Conservation (phyloP, 495 filamentous ascomycete species). For the Lepidopterella palustris region DNA sequence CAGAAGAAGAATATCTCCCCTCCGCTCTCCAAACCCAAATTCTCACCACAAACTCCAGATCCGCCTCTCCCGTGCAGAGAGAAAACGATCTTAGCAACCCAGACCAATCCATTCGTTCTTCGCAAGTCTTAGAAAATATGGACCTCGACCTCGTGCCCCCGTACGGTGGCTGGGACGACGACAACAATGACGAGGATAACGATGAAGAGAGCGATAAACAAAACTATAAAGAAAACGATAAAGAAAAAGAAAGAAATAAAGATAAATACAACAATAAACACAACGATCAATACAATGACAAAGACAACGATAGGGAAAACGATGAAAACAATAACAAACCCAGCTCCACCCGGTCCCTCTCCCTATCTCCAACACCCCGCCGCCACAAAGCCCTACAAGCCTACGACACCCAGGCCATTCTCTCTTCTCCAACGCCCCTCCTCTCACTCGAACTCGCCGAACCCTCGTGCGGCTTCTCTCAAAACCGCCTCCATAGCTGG, state of each 20-base stretch:
- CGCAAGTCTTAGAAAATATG: not conserved
- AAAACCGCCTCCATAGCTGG: not conserved
- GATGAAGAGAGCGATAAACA: not conserved
- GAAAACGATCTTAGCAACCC: not conserved
- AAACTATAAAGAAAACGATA: no score
- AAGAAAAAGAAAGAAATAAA: no score
- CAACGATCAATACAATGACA: no score
- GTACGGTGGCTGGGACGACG: not conserved
- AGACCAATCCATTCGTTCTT: constrained; percentile 1
- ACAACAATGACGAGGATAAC: no score
- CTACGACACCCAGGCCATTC: constrained; percentile 28
- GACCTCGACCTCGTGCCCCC: not conserved
- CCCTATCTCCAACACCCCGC: constrained; percentile 13
- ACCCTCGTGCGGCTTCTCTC: not conserved
- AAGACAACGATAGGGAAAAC: no score
- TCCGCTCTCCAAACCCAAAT: not conserved
- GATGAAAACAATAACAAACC: no score
- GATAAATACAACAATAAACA: no score
- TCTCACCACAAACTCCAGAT: not conserved
- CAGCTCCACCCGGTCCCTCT: not conserved
- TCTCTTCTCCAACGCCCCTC: constrained; percentile 15
- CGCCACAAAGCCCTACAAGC: constrained; percentile 5
- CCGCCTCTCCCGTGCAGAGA: not conserved
- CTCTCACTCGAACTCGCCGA: not conserved
- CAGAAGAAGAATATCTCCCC: constrained; percentile 2